These are phyloP conservation scores for Mycena polygramma DNA, from an alignment of 768 basidiomycete genomes.

Conservation along the genomic window DNA sequence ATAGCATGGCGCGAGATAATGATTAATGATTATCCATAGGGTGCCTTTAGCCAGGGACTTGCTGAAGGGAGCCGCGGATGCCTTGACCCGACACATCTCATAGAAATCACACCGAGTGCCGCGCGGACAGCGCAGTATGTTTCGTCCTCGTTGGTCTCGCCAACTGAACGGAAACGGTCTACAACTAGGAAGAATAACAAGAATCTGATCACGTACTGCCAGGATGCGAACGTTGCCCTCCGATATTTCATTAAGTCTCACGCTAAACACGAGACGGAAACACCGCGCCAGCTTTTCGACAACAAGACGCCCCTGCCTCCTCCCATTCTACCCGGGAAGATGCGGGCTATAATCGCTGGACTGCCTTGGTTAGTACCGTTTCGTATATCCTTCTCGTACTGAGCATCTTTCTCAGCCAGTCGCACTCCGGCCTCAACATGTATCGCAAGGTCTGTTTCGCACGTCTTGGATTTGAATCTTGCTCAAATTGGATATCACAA, in stretches of 20 bases:
- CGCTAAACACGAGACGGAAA: conserved; percentile 54
- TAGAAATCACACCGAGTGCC: conserved; percentile 85
- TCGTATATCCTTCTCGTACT: conserved; percentile 7
- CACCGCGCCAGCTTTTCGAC: conserved; percentile 56
- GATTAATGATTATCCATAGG: conserved; percentile 39
- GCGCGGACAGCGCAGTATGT: conserved; percentile 72
- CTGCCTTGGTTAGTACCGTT: conserved; percentile 75
- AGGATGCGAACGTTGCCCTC: conserved; percentile 77
- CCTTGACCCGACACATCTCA: conserved; percentile 70
- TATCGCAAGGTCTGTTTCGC: conserved; percentile 55
- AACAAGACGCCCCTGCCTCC: conserved; percentile 53
- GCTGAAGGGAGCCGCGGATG: conserved; percentile 61
- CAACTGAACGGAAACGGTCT: background rate
- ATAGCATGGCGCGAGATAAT: conserved; percentile 47
- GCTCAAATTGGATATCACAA: background rate
- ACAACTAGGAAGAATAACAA: conserved; percentile 64
- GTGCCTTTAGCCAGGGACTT: conserved; percentile 75
- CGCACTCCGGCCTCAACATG: conserved; percentile 82
- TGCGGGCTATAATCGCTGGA: conserved; percentile 76
- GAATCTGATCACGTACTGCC: conserved; percentile 70
- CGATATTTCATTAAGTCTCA: conserved; percentile 67
- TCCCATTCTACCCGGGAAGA: conserved; percentile 64
- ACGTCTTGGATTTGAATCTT: background rate
- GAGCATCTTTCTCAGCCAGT: conserved; percentile 64
- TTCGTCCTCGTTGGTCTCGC: background rate